These are phyloP conservation scores for Dictyostelium capitatum DNA, from an alignment of 78 protist genomes.

Conservation along the genomic window DNA sequence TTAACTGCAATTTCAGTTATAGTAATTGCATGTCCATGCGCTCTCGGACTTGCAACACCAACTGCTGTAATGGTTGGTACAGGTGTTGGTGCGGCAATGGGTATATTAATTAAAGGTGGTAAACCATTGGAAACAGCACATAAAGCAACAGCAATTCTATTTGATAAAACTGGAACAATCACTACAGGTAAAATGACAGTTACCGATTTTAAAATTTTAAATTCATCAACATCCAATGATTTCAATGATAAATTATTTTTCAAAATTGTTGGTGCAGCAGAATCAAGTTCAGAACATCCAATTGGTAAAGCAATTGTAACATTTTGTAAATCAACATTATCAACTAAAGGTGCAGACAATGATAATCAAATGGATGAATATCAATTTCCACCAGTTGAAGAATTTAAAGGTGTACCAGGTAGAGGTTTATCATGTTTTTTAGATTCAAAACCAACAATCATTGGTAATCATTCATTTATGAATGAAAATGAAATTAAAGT, in stretches of 20 bases:
- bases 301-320: conserved; percentile 84
- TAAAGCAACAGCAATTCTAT: conserved; percentile 69
- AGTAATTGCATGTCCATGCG: conserved; percentile 97
- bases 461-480: conserved; percentile 77
- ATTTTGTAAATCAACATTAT: conserved; percentile 22
- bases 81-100: conserved; percentile 90
- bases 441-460: neutral
- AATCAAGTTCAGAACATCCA: conserved; percentile 87
- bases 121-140: conserved; percentile 91
- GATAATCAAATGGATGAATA: neutral
- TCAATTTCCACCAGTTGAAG: conserved; percentile 35
- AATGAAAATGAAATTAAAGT: conserved; percentile 47
- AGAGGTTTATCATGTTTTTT: conserved; percentile 53
- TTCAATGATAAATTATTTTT: conserved; percentile 7
- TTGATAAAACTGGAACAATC: conserved; percentile 97
- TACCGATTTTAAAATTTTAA: conserved; percentile 19
- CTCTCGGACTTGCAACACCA: conserved; percentile 95
- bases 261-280: conserved; percentile 68
- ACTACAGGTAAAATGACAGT: conserved; percentile 89
- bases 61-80: conserved; percentile 96
- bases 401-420: conserved; percentile 70
- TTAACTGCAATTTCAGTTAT: conserved; percentile 85
- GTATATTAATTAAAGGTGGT: conserved; percentile 94
- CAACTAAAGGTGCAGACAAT: conserved; percentile 4
- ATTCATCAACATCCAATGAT: neutral